These are phyloP conservation scores for Aegilops tauschii DNA, from an alignment of 176 grass and related monocot genomes.

Conservation along the genomic window DNA sequence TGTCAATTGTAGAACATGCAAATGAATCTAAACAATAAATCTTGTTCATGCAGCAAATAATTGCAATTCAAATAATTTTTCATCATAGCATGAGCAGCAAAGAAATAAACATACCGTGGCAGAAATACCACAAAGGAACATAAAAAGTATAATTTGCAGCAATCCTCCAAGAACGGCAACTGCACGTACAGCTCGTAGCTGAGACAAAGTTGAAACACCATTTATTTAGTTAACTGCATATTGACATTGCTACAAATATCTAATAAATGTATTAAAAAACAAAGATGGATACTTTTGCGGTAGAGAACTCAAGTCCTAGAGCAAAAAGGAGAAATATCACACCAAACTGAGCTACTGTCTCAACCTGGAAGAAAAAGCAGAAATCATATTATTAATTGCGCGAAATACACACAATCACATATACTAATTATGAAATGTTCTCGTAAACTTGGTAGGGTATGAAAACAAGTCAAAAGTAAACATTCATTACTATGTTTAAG, in stretches of 20 bases:
- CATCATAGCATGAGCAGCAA: slow-evolving; percentile 19
- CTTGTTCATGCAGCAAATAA: neutral
- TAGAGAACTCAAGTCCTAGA: slow-evolving; percentile 94
- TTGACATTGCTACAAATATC: neutral
- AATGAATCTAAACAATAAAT: neutral
- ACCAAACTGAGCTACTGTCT: slow-evolving; percentile 99
- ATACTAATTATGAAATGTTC: neutral
- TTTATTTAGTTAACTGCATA: slow-evolving; percentile 16
- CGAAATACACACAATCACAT: neutral
- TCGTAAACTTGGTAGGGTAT: neutral
- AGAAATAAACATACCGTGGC: slow-evolving; percentile 64
- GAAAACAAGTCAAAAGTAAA: neutral
- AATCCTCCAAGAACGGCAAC: slow-evolving; percentile 96
- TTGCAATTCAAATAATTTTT: neutral
- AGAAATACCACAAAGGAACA: slow-evolving; percentile 96
- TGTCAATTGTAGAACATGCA: neutral
- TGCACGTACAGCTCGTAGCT: slow-evolving; percentile 92
- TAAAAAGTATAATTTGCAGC: slow-evolving; percentile 93
- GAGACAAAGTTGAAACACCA: slow-evolving; percentile 35
- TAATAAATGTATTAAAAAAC: slow-evolving; percentile 7
- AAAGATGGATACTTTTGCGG: slow-evolving; percentile 67
- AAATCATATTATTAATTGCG: neutral
- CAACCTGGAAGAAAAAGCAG: slow-evolving; percentile 60
- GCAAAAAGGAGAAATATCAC: slow-evolving; percentile 99
- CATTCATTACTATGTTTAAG: neutral